These are phyloP conservation scores for Alternaria brassicae DNA, from an alignment of 2,329 filamentous ascomycete species.

Conservation along the genomic window DNA sequence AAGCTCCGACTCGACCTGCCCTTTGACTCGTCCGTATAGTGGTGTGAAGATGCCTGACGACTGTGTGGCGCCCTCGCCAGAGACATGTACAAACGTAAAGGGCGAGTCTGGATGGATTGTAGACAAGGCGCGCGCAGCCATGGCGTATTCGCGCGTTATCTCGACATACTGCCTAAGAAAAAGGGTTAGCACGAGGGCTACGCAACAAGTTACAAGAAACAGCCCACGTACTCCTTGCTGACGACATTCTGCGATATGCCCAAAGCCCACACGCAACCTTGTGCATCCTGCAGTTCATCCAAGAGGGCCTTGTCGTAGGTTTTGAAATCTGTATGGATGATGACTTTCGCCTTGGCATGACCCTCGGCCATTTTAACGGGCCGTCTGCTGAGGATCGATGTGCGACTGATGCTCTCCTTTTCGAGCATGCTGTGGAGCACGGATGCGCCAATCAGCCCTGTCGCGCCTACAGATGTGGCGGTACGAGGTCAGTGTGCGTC, in stretches of 20 bases:
- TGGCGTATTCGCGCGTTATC: conserved; percentile 71
- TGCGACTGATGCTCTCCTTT: conserved; percentile 62
- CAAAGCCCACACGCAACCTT: conserved; percentile 76
- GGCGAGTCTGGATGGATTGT: conserved; percentile 57
- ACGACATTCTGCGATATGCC: conserved; percentile 70
- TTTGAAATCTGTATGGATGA: conserved; percentile 72
- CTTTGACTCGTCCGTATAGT: conserved; percentile 70
- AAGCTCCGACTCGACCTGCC: conserved; percentile 67
- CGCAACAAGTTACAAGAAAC: background rate
- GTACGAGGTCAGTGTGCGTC: no score
- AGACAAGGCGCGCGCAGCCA: conserved; percentile 67
- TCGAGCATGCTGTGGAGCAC: conserved; percentile 50
- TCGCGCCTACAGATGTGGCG: no score
- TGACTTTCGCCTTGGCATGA: conserved; percentile 68
- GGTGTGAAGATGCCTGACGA: conserved; percentile 63
- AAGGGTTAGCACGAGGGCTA: background rate
- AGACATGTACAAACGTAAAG: conserved; percentile 76
- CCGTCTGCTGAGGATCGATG: conserved; percentile 72
- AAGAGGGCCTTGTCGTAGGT: conserved; percentile 66
- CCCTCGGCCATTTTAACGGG: conserved; percentile 69
- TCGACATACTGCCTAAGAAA: conserved; percentile 64
- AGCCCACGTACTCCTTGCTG: conserved; percentile 63
- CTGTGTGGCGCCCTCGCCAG: conserved; percentile 67
- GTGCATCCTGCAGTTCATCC: conserved; percentile 66
- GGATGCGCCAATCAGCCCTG: conserved; percentile 52